phyloP scores from a whole-genome alignment of 768 basidiomycete genomes.

The Brasilioporus rufonigricans region DNA sequence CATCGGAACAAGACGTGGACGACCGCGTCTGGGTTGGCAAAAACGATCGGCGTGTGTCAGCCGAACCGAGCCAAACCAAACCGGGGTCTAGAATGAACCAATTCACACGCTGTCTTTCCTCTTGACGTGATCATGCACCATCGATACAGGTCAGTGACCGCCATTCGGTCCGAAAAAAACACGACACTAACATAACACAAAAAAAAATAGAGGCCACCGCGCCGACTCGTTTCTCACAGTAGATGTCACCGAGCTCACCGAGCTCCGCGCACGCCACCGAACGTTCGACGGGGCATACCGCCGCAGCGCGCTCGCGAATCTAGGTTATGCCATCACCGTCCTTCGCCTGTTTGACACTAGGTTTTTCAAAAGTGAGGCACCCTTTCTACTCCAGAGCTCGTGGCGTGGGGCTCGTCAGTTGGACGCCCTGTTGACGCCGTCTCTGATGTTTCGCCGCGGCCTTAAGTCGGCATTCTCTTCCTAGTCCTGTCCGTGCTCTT shows the following conservation, averaged over 20 bases:
- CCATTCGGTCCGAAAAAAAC: neutral
- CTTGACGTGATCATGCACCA: constrained; percentile 13
- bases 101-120: constrained; percentile 16
- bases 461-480: constrained; percentile 58
- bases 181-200: neutral
- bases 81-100: constrained; percentile 4
- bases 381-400: neutral
- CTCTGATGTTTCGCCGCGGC: too few relatives aligned
- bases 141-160: constrained; percentile 26
- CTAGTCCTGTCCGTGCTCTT: constrained; percentile 60
- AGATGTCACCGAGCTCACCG: constrained; percentile 62
- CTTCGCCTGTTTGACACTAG: constrained; percentile 74
- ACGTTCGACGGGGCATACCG: constrained; percentile 84
- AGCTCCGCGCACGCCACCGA: constrained; percentile 75
- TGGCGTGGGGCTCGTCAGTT: too few relatives aligned
- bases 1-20: constrained; percentile 11
- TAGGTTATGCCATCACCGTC: constrained; percentile 72
- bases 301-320: constrained; percentile 68
- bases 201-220: constrained; percentile 35
- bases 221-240: constrained; percentile 49
- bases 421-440: too few relatives aligned
- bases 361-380: constrained; percentile 65
- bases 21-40: neutral
- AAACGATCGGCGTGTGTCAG: neutral
- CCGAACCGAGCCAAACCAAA: constrained; percentile 16